Conservation (phyloP, 2,329 filamentous ascomycete genomes). For the Aspergillus udagawae region DNA sequence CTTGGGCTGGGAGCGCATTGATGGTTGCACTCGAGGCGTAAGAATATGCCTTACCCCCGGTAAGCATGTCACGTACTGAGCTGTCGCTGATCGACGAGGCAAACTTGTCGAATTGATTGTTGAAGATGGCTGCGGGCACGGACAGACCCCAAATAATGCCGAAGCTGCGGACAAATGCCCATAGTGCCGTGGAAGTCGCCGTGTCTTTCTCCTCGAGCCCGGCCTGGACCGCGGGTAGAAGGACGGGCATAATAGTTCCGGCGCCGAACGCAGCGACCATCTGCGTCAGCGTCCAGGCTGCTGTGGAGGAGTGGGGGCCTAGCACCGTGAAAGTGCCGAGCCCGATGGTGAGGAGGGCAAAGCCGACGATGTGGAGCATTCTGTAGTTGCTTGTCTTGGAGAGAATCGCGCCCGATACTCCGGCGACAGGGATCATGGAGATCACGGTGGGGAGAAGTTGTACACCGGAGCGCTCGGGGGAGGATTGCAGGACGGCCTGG, state of each 20-base stretch:
- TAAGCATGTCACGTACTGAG: neutral
- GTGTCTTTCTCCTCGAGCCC: conserved; percentile 1
- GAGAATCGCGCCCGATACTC: conserved; percentile 17
- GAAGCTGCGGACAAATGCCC: conserved; percentile 2
- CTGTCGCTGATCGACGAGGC: neutral
- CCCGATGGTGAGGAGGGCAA: conserved; percentile 38
- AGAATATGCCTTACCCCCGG: neutral
- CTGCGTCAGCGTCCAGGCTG: conserved; percentile 43
- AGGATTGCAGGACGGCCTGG: conserved; percentile 33
- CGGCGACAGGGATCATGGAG: conserved; percentile 15
- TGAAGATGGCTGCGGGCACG: conserved; percentile 1
- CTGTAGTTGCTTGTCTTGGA: conserved; percentile 26
- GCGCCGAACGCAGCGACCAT: conserved; percentile 38
- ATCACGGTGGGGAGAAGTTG: conserved; percentile 16
- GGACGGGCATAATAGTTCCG: conserved; percentile 41
- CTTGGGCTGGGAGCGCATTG: neutral
- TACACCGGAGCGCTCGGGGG: conserved; percentile 26
- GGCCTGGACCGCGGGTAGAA: conserved; percentile 46
- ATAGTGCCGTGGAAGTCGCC: neutral
- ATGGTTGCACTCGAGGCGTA: neutral
- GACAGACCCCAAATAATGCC: conserved; percentile 4
- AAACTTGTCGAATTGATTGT: neutral
- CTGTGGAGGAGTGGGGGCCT: conserved; percentile 32
- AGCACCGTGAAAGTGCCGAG: conserved; percentile 43
- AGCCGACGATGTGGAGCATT: conserved; percentile 34